These are phyloP conservation scores for Paraurostyla sp. DNA, from an alignment of 73 alveolate species.

Conservation along the genomic window DNA sequence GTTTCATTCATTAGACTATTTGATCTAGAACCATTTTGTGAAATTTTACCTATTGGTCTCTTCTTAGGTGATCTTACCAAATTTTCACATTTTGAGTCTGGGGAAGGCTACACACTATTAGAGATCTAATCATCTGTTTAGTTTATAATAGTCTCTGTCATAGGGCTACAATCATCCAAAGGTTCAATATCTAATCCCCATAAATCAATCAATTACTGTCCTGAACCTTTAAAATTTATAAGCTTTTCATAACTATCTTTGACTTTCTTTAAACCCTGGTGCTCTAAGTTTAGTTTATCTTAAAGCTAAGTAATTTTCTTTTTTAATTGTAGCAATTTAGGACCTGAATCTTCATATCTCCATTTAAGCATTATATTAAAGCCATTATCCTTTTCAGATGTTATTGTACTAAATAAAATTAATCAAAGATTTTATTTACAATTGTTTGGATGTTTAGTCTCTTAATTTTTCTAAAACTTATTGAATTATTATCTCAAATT, in stretches of 20 bases:
- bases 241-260: conserved; percentile 21
- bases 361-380: background rate
- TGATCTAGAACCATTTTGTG: background rate
- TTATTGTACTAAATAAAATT: background rate
- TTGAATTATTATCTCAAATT: background rate
- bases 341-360: conserved; percentile 39
- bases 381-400: conserved; percentile 35
- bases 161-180: background rate
- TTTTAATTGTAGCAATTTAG: background rate
- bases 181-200: conserved; percentile 16
- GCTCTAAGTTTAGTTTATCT: background rate
- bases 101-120: background rate
- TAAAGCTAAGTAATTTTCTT: background rate
- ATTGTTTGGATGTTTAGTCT: background rate
- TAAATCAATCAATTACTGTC: background rate
- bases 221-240: background rate
- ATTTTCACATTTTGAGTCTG: background rate
- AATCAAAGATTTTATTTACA: background rate
- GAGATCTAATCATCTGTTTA: background rate
- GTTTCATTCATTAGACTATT: background rate
- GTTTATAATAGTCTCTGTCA: background rate
- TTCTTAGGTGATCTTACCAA: background rate
- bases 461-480: background rate
- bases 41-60: background rate
- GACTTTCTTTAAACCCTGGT: background rate